Base-by-base conservation (phyloP, 495 filamentous ascomycete species). In the Jackrogersella multiformis region DNA sequence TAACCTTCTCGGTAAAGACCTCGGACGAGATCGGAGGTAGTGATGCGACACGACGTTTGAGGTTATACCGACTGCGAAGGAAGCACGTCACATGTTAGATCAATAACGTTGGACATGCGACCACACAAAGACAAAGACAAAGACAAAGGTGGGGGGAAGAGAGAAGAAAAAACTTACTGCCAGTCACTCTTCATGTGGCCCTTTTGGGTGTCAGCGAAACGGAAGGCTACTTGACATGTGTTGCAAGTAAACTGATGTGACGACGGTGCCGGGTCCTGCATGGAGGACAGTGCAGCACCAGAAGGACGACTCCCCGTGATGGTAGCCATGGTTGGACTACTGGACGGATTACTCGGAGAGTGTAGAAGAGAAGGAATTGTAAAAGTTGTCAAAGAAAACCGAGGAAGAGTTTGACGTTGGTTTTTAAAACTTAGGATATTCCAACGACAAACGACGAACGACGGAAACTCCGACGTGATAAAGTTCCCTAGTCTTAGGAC, bases 171-270 rank as follows among this genome's bases (percentile, higher is more conserved):
- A 63, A 87, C 93, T 76, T 87, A 97, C 94, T 98, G 94, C 94
- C 95, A 99, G 77, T 99, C 95, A 69, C 87, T 92, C 71, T 93
- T 92, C 93, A 98, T 98, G 73, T 99, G 95, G 44, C 87, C 88
- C 66, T 93, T 87, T 77, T 99, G 95, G n/a, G 93, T 86, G 75
- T 98, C 94, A 74, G 89, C 90, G 74, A 90, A 90, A 70, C 94
- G 89, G 80, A 97, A 98, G 28, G 95, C 95, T 60, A 99, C 93
- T 69, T 97, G 93, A 70, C 95, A 99, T 28, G 94, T 92, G 80
- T 99, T 99, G 85, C 95, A 99, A 42, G 95, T 97, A 77, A 92
- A 98, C 1, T 94, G 94, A 76, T 97, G 90, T 20, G 89, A 86
- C 30, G 73, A 75, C 6, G 84, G 73, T 28, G 76, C 55, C 20